Base-by-base conservation (phyloP, 345 rosid species). In the Iberis pinnata region DNA sequence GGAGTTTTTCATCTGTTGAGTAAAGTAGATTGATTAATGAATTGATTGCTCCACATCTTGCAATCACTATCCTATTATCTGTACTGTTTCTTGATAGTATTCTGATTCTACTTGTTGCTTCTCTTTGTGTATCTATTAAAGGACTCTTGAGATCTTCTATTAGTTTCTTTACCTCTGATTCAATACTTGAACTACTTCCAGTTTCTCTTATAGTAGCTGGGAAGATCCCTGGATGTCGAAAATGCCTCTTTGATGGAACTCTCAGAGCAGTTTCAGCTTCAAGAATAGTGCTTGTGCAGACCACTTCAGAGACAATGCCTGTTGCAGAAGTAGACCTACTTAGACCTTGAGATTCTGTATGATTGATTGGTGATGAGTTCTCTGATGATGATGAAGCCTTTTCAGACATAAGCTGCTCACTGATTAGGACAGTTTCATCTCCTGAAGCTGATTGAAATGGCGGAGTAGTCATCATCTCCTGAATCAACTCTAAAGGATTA, bases 51-150 rank as follows among this genome's bases (percentile, higher is more conserved):
- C 90, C 86, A 4, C 75, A 80, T 48, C 70, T 79, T 22, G 95
- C 94, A 8, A 93, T 80, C 32, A 86, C 81, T 48, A 84, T 74
- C 29, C 97, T 81, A 18, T 83, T 80, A 40, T 88, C 95, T 77
- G 70, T 78, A 64, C 73, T 83, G 76, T 79, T 78, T 75, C 78
- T 83, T 18, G 99, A 86, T 17, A 88, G 84, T 31, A 79, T 49
- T 64, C 99, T 74, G 29, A 93, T 64, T 37, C 80, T 75, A 50
- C 56, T 5, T 1, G 85, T 74, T 24, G 92, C 84, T 3, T 70
- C 79, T 73, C 80, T 79, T 59, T 80, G 95, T 58, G 70, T 66
- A 43, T 80, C 92, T 18, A 73, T 18, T 1, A 82, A 83, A 41
- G 73, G 55, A 60, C 73, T 78, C 54, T 68, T 67, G 63, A 93